Base-by-base conservation (phyloP, 805 yeast genomes). In the Candida chilensis region DNA sequence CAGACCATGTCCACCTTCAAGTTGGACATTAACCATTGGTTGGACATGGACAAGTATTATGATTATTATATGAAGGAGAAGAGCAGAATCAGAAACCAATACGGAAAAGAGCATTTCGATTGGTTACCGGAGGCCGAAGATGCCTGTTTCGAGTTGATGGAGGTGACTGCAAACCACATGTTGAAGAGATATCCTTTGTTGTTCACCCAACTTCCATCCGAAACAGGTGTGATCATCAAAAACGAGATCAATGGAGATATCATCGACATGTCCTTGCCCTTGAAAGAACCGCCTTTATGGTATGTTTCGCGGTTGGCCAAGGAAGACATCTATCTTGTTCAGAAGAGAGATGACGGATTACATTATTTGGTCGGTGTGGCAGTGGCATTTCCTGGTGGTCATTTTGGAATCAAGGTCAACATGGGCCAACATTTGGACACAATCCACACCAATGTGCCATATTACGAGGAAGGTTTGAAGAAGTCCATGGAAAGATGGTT, bases 381-480 rank as follows among this genome's bases (percentile, higher is more conserved):
- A 1, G 68, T 61, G n/a, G 65, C 68, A 5, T 60, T 60, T 38
- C 65, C 67, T 6, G 68, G 68, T 14, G 68, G 68, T 6, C 53
- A 61, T 2, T 61, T 61, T 42, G 62, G 60, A 8, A 52, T 61
- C 28, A 31, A 45, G 38, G 34, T 45, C 17, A 61, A 59, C 28
- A 32, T 61, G 25, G 68, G 68, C 11, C 47, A 50, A 33, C 52
- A 48, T 32, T 40, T 61, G 24, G 66, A 61, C 40, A 44, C 50
- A 3, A 61, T 61, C 30, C 68, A 61, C 37, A 53, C 42, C 16
- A 64, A 50, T 4, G 68, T 61, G 25, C 68, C 68, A 1, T 61
- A 59, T 41, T 61, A 60, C 36, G 44, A 58, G 31, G 66, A 60
- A 30, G 60, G 60, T 34, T 47, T 61, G 41, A 46, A 60, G 39